Evolutionary conservation across 2,329 filamentous ascomycete species (phyloP).

Genomic region (Fusarium verticillioides): DNA sequence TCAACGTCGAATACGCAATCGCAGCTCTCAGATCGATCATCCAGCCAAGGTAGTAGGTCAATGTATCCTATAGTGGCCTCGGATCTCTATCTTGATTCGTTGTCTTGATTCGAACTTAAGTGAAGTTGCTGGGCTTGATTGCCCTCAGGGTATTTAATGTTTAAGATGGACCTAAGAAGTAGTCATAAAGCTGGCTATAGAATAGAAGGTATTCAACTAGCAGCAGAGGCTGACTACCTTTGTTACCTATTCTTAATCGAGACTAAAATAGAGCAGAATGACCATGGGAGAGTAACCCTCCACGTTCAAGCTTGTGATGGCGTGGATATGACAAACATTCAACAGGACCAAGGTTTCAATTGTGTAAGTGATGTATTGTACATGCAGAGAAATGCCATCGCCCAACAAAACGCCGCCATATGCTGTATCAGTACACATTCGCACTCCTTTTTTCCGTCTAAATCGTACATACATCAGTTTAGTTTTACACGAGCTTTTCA

Average conservation of each 20-base stretch:
- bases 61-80: not conserved
- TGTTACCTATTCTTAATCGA: not conserved
- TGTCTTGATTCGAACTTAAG: not conserved
- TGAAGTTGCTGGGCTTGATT: not conserved
- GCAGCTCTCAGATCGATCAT: not conserved
- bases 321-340: not conserved
- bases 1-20: not conserved
- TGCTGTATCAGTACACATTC: not conserved
- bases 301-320: not conserved
- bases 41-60: not conserved
- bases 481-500: conserved; percentile 10
- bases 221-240: not conserved
- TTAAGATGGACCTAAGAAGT: not conserved
- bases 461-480: conserved; percentile 15
- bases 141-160: not conserved
- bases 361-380: not conserved
- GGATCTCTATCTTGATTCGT: not conserved
- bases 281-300: not conserved
- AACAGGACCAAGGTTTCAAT: not conserved
- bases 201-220: not conserved
- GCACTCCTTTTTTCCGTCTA: not conserved
- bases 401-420: conserved; percentile 15
- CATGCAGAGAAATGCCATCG: not conserved
- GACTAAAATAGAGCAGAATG: not conserved
- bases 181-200: not conserved